Evolutionary conservation across 2,329 filamentous ascomycete species (phyloP), one percentile per base, ranked within the genome.

Genomic region (Hymenoscyphus linearis): DNA sequence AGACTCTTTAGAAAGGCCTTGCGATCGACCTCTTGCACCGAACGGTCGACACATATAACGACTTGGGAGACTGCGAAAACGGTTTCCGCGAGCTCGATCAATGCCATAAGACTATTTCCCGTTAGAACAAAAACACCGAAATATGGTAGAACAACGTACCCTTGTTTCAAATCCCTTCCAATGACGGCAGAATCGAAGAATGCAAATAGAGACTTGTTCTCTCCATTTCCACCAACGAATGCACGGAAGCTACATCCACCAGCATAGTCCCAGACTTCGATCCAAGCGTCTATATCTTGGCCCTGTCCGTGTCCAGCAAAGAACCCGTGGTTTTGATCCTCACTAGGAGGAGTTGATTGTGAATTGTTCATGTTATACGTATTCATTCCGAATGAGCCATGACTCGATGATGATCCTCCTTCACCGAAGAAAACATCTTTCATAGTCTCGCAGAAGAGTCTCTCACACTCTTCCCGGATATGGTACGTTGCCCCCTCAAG

Each of bases 401-500:
- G 83, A 81, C 80, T 79, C 76, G 79, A 84, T 82, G 80, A 82
- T 80, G 77, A 79, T 86, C 87, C 89, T 88, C 87, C 91, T 88
- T 96, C 92, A 96, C 91, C 93, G 84, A 89, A 90, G 86, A 97
- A 96, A 82, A 90, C 89, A 81, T 87, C 81, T 80, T 85, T 89
- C 87, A 96, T 90, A 84, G 87, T 88, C 88, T 93, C 91, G 81
- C 93, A 96, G 86, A 96, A 96, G 88, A 96, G 93, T 84, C 93
- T 97, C 92, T 96, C 93, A 96, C 93, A 96, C 91, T 96, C 92
- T 92, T 89, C 92, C 90, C 89, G 92, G 84, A 96, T 96, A 82
- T 88, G 87, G 80, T 90, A 86, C 89, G 91, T 87, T 88, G 92
- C 92, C 91, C 92, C 92, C 90, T 89, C 89, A 88, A 83, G 83